phyloP scores from a whole-genome alignment of 805 yeast species.

The Starmerella floricola region DNA sequence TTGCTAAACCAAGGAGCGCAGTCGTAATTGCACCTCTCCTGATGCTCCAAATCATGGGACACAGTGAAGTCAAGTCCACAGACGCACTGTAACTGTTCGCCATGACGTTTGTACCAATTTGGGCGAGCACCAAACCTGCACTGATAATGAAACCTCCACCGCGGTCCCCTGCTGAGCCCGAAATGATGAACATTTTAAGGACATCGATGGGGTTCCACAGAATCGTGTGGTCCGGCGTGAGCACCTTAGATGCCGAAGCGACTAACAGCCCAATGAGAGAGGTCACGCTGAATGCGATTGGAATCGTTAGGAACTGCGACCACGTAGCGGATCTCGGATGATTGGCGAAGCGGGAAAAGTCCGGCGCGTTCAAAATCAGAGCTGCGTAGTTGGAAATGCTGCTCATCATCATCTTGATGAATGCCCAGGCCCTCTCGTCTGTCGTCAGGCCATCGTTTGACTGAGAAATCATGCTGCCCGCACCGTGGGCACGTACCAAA shows the following conservation, averaged over 20 bases:
- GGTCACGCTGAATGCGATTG: slow-evolving; percentile 65
- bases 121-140: slow-evolving; percentile 47
- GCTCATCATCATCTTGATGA: slow-evolving; percentile 65
- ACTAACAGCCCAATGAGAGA: slow-evolving; percentile 77
- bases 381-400: slow-evolving; percentile 79
- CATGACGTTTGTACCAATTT: slow-evolving; percentile 36
- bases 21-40: slow-evolving; percentile 73
- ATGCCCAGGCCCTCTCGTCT: slow-evolving; percentile 67
- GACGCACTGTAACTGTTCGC: slow-evolving; percentile 42
- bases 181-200: slow-evolving; percentile 44
- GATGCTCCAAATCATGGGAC: slow-evolving; percentile 42
- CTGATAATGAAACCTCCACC: slow-evolving; percentile 72
- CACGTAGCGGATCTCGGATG: slow-evolving; percentile 29
- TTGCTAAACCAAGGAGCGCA: slow-evolving; percentile 55
- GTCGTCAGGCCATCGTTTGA: slow-evolving; percentile 43
- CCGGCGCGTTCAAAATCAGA: slow-evolving; percentile 79
- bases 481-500: slow-evolving; percentile 63
- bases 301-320: slow-evolving; percentile 55
- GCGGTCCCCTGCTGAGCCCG: slow-evolving; percentile 39
- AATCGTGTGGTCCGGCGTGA: slow-evolving; percentile 46
- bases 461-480: slow-evolving; percentile 51
- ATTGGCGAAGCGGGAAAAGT: slow-evolving; percentile 71
- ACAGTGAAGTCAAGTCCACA: slow-evolving; percentile 37
- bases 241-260: slow-evolving; percentile 57
- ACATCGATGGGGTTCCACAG: slow-evolving; percentile 81